Evolutionary conservation across 192 early-diverging fungal species (phyloP), one percentile per base, ranked within the genome.

Genomic region (Backusella westeae): DNA sequence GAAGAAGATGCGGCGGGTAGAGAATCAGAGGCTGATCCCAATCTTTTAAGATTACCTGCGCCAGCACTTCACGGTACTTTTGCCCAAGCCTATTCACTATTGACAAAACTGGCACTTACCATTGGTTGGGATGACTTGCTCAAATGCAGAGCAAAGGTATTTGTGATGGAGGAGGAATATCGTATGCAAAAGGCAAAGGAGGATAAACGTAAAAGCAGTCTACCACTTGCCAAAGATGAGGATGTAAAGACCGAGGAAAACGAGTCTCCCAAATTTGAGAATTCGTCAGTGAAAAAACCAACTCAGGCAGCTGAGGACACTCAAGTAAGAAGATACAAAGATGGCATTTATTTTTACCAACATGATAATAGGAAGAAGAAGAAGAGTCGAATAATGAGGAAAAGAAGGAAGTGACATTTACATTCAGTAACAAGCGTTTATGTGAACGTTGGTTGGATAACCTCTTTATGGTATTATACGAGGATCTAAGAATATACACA

Each of bases 361-460:
- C 42, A 44, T 44, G 3, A 72, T 32, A 3, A 19, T n/a, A 21
- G 8, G 38, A 73, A 23, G 32, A 72, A 9, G 15, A 29, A 5
- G 65, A 35, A 10, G 12, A 36, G 10, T 6, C 38, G 34, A 46
- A 35, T n/a, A 17, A 49, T 49, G 46, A 49, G 19, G 46, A n/a
- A 12, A 56, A 56, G 12, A 69, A 46, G 39, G 89, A 88, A 67
- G 73, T 85, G n/a, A 79, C 78, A 41, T 96, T 95, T 76, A 92
- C 90, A 6, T 96, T 96, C 80, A 90, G 90, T 70, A 93, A 95
- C 87, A 99, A 99, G 90, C 88, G 98, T 32, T 90, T 99, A 65
- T 99, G 98, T 77, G 98, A 99, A 78, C 96, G 98, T 77, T 99
- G 98, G 98, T 88, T 99, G 73, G 98, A 99, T 82, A 99, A 99